These are phyloP conservation scores for Aristolochia californica DNA, from an alignment of 164 flowering plant genomes.

Conservation along the genomic window DNA sequence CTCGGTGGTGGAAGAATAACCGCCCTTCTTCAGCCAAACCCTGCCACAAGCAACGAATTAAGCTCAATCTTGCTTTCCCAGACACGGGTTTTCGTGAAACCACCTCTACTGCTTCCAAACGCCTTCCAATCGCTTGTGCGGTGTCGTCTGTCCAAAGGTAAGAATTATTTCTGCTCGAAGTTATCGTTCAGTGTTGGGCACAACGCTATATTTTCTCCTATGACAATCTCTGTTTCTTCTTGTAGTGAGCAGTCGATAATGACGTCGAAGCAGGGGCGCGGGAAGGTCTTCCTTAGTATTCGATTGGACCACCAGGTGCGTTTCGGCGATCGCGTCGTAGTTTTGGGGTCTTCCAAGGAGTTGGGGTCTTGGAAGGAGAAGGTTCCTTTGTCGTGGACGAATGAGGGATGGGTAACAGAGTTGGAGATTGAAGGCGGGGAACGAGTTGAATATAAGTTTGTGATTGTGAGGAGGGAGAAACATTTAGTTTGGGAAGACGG, in stretches of 20 bases:
- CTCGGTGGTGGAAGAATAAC: constrained; percentile 4
- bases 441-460: constrained; percentile 63
- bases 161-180: background rate
- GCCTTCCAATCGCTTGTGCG: constrained; percentile 1
- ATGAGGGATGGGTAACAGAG: constrained; percentile 65
- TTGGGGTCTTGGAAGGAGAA: constrained; percentile 83
- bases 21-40: background rate
- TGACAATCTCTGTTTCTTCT: background rate
- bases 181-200: constrained; percentile 4
- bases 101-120: background rate
- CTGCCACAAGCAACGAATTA: constrained; percentile 6
- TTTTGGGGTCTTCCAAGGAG: constrained; percentile 65
- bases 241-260: constrained; percentile 17
- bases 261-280: constrained; percentile 12
- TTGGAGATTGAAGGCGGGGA: constrained; percentile 43
- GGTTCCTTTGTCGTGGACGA: constrained; percentile 58
- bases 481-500: constrained; percentile 67
- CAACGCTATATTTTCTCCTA: background rate
- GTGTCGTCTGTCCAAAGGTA: constrained; percentile 24
- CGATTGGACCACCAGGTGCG: constrained; percentile 64
- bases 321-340: constrained; percentile 61
- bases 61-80: constrained; percentile 8
- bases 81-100: constrained; percentile 2
- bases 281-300: constrained; percentile 36
- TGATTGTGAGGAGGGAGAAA: constrained; percentile 36